phyloP scores from a whole-genome alignment of 257 asterid genomes.

The Nicotiana undulata region DNA sequence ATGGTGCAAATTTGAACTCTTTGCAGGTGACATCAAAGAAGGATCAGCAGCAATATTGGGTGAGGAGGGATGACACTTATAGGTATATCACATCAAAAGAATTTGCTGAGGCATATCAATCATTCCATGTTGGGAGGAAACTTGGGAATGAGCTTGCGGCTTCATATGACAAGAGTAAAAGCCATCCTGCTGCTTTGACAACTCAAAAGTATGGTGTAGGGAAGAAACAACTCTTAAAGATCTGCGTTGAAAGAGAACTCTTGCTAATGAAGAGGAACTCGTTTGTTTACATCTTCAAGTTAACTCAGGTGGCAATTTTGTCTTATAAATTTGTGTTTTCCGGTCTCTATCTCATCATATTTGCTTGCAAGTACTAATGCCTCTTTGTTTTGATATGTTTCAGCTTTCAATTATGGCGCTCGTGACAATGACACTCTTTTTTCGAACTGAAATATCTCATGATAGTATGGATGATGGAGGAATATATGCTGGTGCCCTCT shows the following conservation, averaged over 20 bases:
- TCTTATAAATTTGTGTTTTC: not conserved
- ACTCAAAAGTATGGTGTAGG: constrained; percentile 26
- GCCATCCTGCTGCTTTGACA: constrained; percentile 44
- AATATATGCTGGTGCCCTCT: constrained; percentile 39
- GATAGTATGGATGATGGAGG: constrained; percentile 30
- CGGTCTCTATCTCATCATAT: no score
- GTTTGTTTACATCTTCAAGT: constrained; percentile 24
- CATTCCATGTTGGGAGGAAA: constrained; percentile 24
- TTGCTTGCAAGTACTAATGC: not conserved
- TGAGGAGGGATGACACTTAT: constrained; percentile 21
- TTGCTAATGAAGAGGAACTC: constrained; percentile 49
- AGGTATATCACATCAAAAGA: constrained; percentile 27
- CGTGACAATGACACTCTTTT: constrained; percentile 33
- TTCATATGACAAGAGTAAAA: constrained; percentile 32
- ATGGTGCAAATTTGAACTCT: not conserved
- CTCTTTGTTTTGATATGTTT: constrained; percentile 3
- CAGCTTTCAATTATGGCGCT: constrained; percentile 31
- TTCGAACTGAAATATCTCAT: constrained; percentile 38
- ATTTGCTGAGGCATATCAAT: constrained; percentile 29
- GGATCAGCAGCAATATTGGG: constrained; percentile 47
- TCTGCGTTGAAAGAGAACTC: constrained; percentile 28
- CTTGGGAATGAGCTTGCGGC: constrained; percentile 18
- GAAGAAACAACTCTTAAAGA: constrained; percentile 25
- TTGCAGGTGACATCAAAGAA: constrained; percentile 46
- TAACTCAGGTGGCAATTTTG: not conserved